These are phyloP conservation scores for Suillus placidus DNA, from an alignment of 768 basidiomycete species.

Conservation along the genomic window DNA sequence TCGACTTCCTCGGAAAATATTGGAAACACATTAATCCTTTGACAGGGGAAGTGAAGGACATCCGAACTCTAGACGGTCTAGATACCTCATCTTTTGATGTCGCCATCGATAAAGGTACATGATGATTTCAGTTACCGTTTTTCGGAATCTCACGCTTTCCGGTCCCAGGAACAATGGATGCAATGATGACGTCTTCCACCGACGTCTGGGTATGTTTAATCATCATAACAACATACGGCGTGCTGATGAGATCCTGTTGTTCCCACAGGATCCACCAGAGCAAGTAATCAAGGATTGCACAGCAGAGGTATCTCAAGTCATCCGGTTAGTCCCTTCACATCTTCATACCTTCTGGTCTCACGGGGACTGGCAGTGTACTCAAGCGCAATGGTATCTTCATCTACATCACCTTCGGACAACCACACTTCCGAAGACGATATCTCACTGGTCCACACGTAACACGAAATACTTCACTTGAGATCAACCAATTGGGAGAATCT, in stretches of 20 bases:
- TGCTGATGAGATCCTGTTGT: slow-evolving; percentile 6
- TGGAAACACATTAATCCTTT: neutral
- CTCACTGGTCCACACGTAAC: slow-evolving; percentile 43
- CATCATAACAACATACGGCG: neutral
- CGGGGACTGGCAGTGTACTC: slow-evolving; percentile 52
- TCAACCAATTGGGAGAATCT: slow-evolving; percentile 72
- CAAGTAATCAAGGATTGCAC: slow-evolving; percentile 71
- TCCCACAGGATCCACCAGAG: slow-evolving; percentile 69
- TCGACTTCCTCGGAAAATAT: neutral
- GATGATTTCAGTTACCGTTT: neutral
- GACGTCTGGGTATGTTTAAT: slow-evolving; percentile 70
- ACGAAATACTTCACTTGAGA: slow-evolving; percentile 60
- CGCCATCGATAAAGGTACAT: slow-evolving; percentile 78
- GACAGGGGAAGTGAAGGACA: slow-evolving; percentile 84
- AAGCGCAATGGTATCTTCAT: slow-evolving; percentile 64
- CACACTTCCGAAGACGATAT: slow-evolving; percentile 80
- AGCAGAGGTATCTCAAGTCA: slow-evolving; percentile 74
- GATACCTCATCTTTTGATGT: slow-evolving; percentile 68
- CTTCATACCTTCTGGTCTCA: neutral
- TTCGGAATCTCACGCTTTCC: neutral
- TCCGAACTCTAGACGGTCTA: slow-evolving; percentile 62
- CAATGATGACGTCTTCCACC: slow-evolving; percentile 82
- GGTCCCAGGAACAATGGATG: slow-evolving; percentile 75
- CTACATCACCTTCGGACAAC: slow-evolving; percentile 88
- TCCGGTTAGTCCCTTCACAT: slow-evolving; percentile 49